Evolutionary conservation across 1,284 basidiomycete species (phyloP).

Genomic region (Trichosporon sp.): DNA sequence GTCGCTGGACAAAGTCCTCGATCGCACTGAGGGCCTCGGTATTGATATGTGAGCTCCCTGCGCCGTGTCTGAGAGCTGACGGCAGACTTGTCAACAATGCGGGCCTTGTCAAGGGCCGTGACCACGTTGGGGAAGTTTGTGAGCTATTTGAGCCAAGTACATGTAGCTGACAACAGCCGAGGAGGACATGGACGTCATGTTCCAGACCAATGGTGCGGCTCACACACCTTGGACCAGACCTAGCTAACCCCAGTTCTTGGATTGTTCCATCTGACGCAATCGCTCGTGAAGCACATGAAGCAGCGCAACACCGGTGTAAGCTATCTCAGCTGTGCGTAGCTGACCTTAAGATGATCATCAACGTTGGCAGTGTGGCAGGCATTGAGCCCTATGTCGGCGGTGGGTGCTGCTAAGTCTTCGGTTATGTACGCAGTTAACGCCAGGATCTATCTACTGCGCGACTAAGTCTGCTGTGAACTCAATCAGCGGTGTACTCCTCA

Average conservation of each 20-base stretch:
- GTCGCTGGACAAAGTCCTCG: conserved; percentile 37
- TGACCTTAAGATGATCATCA: conserved; percentile 73
- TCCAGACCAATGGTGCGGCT: conserved; percentile 71
- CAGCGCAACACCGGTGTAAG: conserved; percentile 69
- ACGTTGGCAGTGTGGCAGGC: conserved; percentile 91
- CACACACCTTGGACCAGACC: too few relatives aligned
- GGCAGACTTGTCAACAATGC: conserved; percentile 56
- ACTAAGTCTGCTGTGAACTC: conserved; percentile 72
- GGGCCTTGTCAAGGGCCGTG: conserved; percentile 54
- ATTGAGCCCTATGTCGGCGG: conserved; percentile 85
- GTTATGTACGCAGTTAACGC: neutral
- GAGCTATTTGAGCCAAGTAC: conserved; percentile 16
- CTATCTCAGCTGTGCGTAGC: neutral
- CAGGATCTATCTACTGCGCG: conserved; percentile 61
- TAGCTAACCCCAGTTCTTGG: conserved; percentile 41
- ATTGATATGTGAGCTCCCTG: conserved; percentile 49
- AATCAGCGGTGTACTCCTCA: conserved; percentile 78
- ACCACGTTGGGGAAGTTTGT: conserved; percentile 53
- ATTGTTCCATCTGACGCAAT: conserved; percentile 53
- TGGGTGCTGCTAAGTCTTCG: conserved; percentile 5
- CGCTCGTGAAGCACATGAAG: conserved; percentile 75
- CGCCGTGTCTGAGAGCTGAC: neutral
- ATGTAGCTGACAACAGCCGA: conserved; percentile 32
- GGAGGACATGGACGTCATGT: conserved; percentile 66
- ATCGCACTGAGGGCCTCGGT: conserved; percentile 41